Base-by-base conservation (phyloP, 2,329 filamentous ascomycete genomes). In the Akanthomyces uredinophilus region DNA sequence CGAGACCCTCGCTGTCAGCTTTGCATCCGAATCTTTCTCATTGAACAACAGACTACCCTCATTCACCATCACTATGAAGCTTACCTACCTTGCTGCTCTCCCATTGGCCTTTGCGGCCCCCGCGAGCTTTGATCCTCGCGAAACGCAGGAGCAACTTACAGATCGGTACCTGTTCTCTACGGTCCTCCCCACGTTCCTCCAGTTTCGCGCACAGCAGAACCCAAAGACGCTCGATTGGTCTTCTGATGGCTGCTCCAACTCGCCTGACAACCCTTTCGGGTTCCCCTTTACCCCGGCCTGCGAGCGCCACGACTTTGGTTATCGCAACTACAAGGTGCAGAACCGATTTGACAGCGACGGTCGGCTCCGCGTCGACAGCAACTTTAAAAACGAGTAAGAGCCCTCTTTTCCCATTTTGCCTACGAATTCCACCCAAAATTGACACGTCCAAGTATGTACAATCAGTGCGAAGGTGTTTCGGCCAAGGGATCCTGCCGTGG, bases 271-370 rank as follows among this genome's bases (percentile, higher is more conserved):
- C 44, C 70, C 68, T 0, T 54, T 60, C 3, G 66, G 68, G 6
- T 73, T 67, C 62, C 62, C 70, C 52, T 74, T 72, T 53, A 43
- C 60, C 29, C 64, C 65, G 11, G 68, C 66, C 8, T 77, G 74
- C 70, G 66, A 74, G 56, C 74, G 77, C 29, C 77, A 80, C 63
- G 78, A 80, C 64, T 80, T 79, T 60, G 77, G 77, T 14, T 76
- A 76, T 66, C 68, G 72, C 44, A 79, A 79, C 68, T 78, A 71
- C 51, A 52, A 54, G 32, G 24, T 27, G 18, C 62, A 63, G 43
- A 8, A 20, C 5, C 75, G 81, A n/a, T 81, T 81, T 67, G 74
- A 70, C 29, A 68, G 70, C 2, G 65, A 62, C 8, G 70, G 70
- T 52, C 77, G 77, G 64, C 46, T 68, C 54, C 69, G 62, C 16